These are phyloP conservation scores for Ogataea kodamae DNA, from an alignment of 805 yeast species.

Conservation along the genomic window DNA sequence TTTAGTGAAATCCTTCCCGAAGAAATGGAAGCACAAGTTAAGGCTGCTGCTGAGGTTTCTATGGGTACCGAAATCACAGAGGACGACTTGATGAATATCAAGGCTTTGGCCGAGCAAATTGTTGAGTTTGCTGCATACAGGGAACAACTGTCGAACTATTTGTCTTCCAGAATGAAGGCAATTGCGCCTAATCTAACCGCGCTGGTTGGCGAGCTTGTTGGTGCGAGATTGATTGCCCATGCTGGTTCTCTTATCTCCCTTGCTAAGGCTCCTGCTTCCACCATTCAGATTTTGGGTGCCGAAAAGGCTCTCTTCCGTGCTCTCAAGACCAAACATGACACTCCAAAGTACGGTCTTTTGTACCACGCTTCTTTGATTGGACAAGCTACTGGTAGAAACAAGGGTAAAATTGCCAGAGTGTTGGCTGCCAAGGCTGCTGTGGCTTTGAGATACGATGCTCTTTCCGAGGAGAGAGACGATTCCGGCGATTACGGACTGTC, in stretches of 20 bases:
- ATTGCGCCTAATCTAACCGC: conserved; percentile 97
- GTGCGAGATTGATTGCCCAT: conserved; percentile 97
- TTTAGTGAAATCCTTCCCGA: conserved; percentile 89
- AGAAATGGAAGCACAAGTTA: conserved; percentile 86
- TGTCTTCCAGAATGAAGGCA: conserved; percentile 94
- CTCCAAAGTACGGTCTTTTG: conserved; percentile 96
- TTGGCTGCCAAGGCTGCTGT: conserved; percentile 98
- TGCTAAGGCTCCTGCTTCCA: conserved; percentile 98
- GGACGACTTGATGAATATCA: conserved; percentile 81
- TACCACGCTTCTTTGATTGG: conserved; percentile 97
- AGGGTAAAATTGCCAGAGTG: conserved; percentile 98
- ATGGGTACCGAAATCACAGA: conserved; percentile 99
- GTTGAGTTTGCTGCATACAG: conserved; percentile 95
- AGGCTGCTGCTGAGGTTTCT: conserved; percentile 96
- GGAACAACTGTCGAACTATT: conserved; percentile 89
- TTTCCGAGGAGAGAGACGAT: conserved; percentile 96
- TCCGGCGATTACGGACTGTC: conserved; percentile 90
- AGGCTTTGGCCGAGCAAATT: conserved; percentile 90
- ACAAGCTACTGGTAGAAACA: conserved; percentile 96
- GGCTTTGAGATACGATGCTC: conserved; percentile 92
- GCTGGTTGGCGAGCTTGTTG: conserved; percentile 95
- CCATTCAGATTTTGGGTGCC: conserved; percentile 97
- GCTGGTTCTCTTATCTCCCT: conserved; percentile 91
- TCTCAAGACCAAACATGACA: conserved; percentile 95
- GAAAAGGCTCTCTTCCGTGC: conserved; percentile 99